Evolutionary conservation across 129 eudicot species (phyloP).

Genomic region (Gnaphalium uliginosum): DNA sequence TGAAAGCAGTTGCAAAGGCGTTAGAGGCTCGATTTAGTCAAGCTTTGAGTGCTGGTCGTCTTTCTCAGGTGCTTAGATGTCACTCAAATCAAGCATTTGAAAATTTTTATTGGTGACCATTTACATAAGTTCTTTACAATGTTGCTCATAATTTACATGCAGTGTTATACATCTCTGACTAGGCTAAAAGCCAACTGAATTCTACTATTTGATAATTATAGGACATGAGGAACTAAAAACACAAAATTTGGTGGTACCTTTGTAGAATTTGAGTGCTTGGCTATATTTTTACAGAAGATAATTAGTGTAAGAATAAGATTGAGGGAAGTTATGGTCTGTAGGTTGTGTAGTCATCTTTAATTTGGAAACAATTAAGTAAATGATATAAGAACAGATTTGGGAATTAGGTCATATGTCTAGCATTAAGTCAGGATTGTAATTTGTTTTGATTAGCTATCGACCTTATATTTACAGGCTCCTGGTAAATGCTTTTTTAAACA

Average conservation of each 20-base stretch:
- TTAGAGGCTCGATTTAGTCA: constrained; percentile 85
- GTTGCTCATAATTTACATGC: not conserved
- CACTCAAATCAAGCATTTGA: constrained; percentile 1
- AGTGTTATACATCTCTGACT: not conserved
- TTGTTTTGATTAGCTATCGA: constrained; percentile 6
- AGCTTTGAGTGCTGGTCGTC: constrained; percentile 93
- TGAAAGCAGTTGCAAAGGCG: constrained; percentile 83
- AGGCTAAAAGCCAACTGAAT: constrained; percentile 2
- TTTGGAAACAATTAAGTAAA: constrained; percentile 2
- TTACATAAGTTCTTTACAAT: constrained; percentile 23
- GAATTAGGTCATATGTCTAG: not conserved
- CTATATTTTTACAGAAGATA: constrained; percentile 2
- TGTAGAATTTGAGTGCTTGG: constrained; percentile 11
- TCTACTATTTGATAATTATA: constrained; percentile 8
- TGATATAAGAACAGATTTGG: not conserved
- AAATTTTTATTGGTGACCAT: not conserved
- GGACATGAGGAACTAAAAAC: not conserved
- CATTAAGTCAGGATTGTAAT: constrained; percentile 2
- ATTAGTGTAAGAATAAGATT: not conserved
- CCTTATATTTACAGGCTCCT: not conserved
- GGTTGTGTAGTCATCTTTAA: not conserved
- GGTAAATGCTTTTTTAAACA: not conserved
- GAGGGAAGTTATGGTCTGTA: constrained; percentile 3
- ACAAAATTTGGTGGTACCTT: constrained; percentile 1
- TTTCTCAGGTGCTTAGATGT: constrained; percentile 67